phyloP scores from a whole-genome alignment of 495 filamentous ascomycete genomes.

The Filosporella fistucella region DNA sequence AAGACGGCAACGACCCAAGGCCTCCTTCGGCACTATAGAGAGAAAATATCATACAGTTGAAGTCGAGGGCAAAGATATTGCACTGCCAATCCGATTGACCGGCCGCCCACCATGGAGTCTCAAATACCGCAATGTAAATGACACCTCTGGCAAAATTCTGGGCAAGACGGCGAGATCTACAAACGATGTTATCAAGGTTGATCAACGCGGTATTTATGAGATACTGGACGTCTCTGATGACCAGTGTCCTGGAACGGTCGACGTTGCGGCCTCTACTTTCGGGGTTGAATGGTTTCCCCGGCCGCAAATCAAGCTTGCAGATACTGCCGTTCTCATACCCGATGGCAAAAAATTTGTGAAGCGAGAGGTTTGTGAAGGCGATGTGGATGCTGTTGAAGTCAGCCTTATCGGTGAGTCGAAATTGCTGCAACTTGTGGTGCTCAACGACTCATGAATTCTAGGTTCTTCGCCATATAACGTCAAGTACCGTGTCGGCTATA shows the following conservation, averaged over 20 bases:
- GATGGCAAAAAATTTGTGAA: constrained; percentile 54
- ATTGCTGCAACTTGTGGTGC: neutral
- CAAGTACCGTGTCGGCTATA: constrained; percentile 72
- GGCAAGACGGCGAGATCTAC: constrained; percentile 34
- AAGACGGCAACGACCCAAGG: constrained; percentile 79
- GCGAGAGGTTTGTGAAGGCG: constrained; percentile 87
- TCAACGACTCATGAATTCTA: constrained; percentile 25
- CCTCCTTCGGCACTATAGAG: constrained; percentile 76
- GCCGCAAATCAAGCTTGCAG: constrained; percentile 64
- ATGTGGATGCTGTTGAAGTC: constrained; percentile 82
- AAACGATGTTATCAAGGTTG: constrained; percentile 68
- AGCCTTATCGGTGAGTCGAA: constrained; percentile 59
- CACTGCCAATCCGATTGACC: constrained; percentile 76
- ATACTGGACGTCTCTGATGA: constrained; percentile 71
- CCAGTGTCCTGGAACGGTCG: constrained; percentile 75
- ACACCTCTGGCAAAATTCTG: constrained; percentile 30
- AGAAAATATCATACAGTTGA: constrained; percentile 65
- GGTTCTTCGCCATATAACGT: constrained; percentile 78
- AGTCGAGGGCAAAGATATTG: constrained; percentile 67
- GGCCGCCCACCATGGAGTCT: constrained; percentile 81
- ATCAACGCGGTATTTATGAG: constrained; percentile 67
- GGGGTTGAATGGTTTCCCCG: constrained; percentile 78
- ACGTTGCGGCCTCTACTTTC: constrained; percentile 66
- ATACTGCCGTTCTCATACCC: constrained; percentile 51
- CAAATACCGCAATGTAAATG: constrained; percentile 61